Evolutionary conservation across 768 basidiomycete genomes (phyloP).

Genomic region (Mycena polygramma): DNA sequence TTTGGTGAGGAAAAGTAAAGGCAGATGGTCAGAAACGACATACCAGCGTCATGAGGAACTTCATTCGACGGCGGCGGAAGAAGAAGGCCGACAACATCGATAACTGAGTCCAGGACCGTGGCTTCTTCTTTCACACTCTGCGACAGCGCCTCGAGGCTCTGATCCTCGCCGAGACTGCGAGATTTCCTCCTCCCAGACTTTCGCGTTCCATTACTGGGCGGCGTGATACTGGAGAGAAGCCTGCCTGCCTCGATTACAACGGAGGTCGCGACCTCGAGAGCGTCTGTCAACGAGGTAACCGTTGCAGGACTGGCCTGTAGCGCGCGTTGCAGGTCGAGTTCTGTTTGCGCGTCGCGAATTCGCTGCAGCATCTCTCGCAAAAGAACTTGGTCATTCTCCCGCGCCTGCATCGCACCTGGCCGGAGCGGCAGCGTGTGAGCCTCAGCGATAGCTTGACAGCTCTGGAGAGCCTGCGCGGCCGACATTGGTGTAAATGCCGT

Average conservation of each 20-base stretch:
- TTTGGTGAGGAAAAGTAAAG: too few relatives aligned
- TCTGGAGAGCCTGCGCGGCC: constrained; percentile 10
- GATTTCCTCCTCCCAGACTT: constrained; percentile 24
- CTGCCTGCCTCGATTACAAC: constrained; percentile 24
- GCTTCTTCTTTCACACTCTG: constrained; percentile 25
- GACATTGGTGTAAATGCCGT: constrained; percentile 5
- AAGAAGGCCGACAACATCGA: constrained; percentile 10
- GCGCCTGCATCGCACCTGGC: constrained; percentile 22
- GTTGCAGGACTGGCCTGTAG: constrained; percentile 12
- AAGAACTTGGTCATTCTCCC: constrained; percentile 8
- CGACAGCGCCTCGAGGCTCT: constrained; percentile 23
- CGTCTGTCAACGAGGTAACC: constrained; percentile 8
- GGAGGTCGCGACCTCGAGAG: constrained; percentile 18
- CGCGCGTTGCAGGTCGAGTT: constrained; percentile 12
- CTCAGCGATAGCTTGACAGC: constrained; percentile 15
- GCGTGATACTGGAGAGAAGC: constrained; percentile 21
- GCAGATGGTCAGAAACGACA: too few relatives aligned
- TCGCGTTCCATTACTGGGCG: constrained; percentile 12
- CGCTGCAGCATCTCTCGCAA: constrained; percentile 16
- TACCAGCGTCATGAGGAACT: too few relatives aligned
- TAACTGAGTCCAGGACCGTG: constrained; percentile 15
- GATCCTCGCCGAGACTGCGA: constrained; percentile 17
- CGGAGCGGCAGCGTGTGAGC: constrained; percentile 14
- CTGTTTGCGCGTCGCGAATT: constrained; percentile 15
- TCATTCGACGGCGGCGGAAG: too few relatives aligned